phyloP scores from a whole-genome alignment of 192 early-diverging fungal genomes.

The Coemansia sp. region DNA sequence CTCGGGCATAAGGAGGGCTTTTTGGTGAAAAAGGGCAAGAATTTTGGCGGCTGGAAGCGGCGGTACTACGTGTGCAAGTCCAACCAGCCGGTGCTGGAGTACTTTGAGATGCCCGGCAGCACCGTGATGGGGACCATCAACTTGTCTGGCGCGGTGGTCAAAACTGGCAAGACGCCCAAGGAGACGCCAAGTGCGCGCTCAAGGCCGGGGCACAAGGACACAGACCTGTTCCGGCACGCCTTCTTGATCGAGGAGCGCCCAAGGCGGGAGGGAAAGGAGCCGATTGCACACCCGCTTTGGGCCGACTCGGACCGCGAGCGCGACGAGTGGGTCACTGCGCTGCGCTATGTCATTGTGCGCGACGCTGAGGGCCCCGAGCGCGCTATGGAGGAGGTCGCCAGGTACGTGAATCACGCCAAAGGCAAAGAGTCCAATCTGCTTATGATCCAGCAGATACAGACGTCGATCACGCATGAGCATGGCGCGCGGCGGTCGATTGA shows the following conservation, averaged over 20 bases:
- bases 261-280: constrained; percentile 61
- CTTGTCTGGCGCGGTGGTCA: constrained; percentile 62
- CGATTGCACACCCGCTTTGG: constrained; percentile 75
- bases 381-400: constrained; percentile 44
- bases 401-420: constrained; percentile 35
- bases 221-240: constrained; percentile 73
- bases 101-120: constrained; percentile 80
- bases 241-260: constrained; percentile 80
- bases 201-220: constrained; percentile 41
- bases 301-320: constrained; percentile 86
- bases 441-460: constrained; percentile 54
- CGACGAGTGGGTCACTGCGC: constrained; percentile 83
- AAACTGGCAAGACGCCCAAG: constrained; percentile 30
- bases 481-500: constrained; percentile 46
- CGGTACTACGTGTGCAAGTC: constrained; percentile 75
- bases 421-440: constrained; percentile 41
- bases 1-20: constrained; percentile 77
- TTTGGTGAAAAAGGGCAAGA: constrained; percentile 90
- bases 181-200: constrained; percentile 9
- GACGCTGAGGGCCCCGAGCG: constrained; percentile 47
- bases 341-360: constrained; percentile 59
- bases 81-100: constrained; percentile 66
- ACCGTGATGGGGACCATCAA: constrained; percentile 69
- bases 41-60: constrained; percentile 96
- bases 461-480: constrained; percentile 49